A percentile compares a stretch with the other conserved stretches of the same genome.
phyloP scores from a whole-genome alignment of 345 rosid species.

The Mercurialis annua region DNA sequence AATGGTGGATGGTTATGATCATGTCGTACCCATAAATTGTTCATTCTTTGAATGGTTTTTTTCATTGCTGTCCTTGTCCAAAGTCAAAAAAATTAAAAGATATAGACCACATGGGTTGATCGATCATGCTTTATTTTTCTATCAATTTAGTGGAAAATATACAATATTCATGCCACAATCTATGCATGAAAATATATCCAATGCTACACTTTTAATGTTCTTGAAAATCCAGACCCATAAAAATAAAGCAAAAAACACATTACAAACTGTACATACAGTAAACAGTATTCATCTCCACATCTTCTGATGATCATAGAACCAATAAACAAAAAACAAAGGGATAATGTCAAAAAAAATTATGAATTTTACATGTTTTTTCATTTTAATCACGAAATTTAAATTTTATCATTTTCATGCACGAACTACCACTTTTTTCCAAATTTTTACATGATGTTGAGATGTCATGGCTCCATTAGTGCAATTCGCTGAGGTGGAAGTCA shows the following conservation, averaged over 20 bases:
- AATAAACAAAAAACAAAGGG: constrained; percentile 1
- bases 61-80: constrained; percentile 5
- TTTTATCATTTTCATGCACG: too few relatives aligned
- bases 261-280: constrained; percentile 14
- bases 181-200: constrained; percentile 15
- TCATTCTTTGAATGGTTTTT: not conserved
- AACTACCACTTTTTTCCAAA: too few relatives aligned
- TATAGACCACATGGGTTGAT: constrained; percentile 16
- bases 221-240: not conserved
- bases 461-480: too few relatives aligned
- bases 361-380: too few relatives aligned
- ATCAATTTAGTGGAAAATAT: constrained; percentile 16
- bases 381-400: too few relatives aligned
- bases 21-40: too few relatives aligned
- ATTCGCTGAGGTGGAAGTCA: too few relatives aligned
- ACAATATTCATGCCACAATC: constrained; percentile 22
- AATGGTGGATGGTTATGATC: too few relatives aligned
- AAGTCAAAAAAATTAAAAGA: constrained; percentile 23
- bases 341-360: too few relatives aligned
- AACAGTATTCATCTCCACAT: constrained; percentile 13
- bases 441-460: too few relatives aligned
- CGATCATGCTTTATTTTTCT: constrained; percentile 12
- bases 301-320: constrained; percentile 11
- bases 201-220: constrained; percentile 7
- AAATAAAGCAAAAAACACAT: constrained; percentile 12